Conservation (phyloP, 352 stramenopile species). For the Plasmopara muralis region DNA sequence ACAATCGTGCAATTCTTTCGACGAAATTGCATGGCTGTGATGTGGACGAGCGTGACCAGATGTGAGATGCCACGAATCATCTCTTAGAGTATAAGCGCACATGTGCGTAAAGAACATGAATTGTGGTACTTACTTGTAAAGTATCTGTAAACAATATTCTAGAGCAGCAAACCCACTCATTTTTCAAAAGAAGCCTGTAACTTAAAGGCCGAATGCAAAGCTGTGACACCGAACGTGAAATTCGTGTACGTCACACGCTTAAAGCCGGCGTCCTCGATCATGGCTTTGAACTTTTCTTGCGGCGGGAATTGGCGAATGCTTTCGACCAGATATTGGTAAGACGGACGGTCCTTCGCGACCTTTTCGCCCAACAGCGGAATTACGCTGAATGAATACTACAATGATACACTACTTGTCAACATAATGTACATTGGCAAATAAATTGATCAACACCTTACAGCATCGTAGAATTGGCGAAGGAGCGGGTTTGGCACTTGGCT, state of each 20-base stretch:
- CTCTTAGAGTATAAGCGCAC: too few species aligned
- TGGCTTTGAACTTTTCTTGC: conserved; percentile 92
- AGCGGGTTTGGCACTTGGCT: conserved; percentile 90
- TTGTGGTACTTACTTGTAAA: too few species aligned
- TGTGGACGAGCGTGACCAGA: too few species aligned
- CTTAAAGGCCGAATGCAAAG: conserved; percentile 96
- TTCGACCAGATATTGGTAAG: conserved; percentile 99
- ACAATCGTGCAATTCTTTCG: conserved; percentile 70
- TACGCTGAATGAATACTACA: conserved; percentile 96
- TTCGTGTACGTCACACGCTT: conserved; percentile 91
- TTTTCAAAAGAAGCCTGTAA: conserved; percentile 35
- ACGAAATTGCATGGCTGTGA: too few species aligned
- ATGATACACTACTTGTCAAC: neutral
- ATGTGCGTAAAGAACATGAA: too few species aligned
- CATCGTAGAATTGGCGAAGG: conserved; percentile 93
- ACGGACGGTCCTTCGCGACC: conserved; percentile 93
- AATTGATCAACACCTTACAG: conserved; percentile 31
- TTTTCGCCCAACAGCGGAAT: conserved; percentile 94
- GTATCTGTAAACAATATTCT: too few species aligned
- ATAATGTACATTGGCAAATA: neutral
- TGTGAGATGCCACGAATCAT: too few species aligned
- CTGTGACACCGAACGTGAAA: conserved; percentile 96
- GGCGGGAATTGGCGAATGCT: conserved; percentile 98
- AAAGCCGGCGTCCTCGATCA: conserved; percentile 95
- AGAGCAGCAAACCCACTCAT: too few species aligned